Evolutionary conservation across 805 yeast species (phyloP), one percentile per base, ranked within the genome.

Genomic region (Wickerhamomyces queroliae): DNA sequence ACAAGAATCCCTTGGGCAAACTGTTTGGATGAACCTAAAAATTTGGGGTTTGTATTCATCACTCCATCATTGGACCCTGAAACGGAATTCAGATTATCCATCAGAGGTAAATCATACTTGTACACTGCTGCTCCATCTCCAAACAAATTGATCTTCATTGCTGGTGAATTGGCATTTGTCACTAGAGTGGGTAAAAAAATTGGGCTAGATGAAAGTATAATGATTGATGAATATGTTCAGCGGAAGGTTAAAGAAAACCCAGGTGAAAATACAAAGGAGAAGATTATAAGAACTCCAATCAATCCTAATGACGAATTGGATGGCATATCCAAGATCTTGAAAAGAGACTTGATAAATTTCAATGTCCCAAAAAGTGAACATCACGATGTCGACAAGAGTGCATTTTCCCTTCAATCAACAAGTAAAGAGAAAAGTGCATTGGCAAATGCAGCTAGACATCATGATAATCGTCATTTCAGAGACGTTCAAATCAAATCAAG

Each of bases 121-220:
- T 66, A 66, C 49, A 54, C 69, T 1, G 63, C 57, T 37, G 74
- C 78, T 2, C 63, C 66, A 8, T 53, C 71, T 5, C 81, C 82
- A 1, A 53, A 62, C 30, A 62, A 58, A 40, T 43, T 70, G 20
- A 52, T 70, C 9, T 70, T 70, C 46, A 48, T 70, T 32, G 64
- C 64, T 7, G 68, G 69, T 39, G 71, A 66, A 36, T 46, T 64
- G 28, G 67, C 67, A 0, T 62, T 66, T 40, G 67, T 64, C 23
- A 62, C 63, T 5, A 63, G 58, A 45, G 53, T 59, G 15, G 56
- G 56, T 16, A 57, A 53, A 20, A 62, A 59, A 37, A 46, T 53
- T 16, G 61, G 56, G 18, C 33, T 66, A 0, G 52, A 53, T 26
- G 58, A 55, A 35, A 57, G 54, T 34, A 61, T 63, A 5, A 55